Evolutionary conservation across 2,329 filamentous ascomycete species (phyloP), one percentile per base, ranked within the genome.

Genomic region (Fusarium nisikadoi): DNA sequence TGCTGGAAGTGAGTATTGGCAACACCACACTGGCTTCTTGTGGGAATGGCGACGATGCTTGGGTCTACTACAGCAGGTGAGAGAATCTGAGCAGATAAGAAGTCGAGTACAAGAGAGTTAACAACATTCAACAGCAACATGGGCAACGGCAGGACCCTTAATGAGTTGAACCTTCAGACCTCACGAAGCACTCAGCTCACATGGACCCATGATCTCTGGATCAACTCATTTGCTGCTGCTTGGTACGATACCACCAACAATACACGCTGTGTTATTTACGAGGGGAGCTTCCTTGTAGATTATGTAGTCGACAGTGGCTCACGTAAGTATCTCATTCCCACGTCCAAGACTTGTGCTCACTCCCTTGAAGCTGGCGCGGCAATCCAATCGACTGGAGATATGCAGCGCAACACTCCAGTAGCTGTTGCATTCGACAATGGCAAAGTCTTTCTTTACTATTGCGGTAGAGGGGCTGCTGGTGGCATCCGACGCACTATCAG

Each of bases 1-100:
- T 33, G 1, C 11, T 2, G 3, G 1, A 1, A 0, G 17, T 61
- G 11, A 0, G 0, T 0, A 46, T 61, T 25, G 49, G 58, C 2
- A 54, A 61, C 16, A 55, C 27, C 3, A 61, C 58, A 12, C 47
- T 61, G 5, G 23, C 58, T 6, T 2, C 31, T 0, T 61, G 49
- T 46, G 16, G 31, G 0, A 39, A 27, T 3, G 31, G 16, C 1
- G 20, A 61, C 1, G n/a, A 11, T 31, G 29, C 19, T 0, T 60
- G 47, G 57, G 16, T 60, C 4, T 61, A 61, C 14, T 61, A 29
- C 19, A 61, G 23, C 33, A 45, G 19, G 57, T 53, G 25, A 41
- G 55, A 8, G 16, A 23, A 20, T 27, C 35, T 33, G 20, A n/a
- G 9, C 38, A 35, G 20, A 7, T 11, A 20, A 6, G 4, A 43